phyloP scores from a whole-genome alignment of 2,329 filamentous ascomycete species.

The Sphaerulina vaccinii region DNA sequence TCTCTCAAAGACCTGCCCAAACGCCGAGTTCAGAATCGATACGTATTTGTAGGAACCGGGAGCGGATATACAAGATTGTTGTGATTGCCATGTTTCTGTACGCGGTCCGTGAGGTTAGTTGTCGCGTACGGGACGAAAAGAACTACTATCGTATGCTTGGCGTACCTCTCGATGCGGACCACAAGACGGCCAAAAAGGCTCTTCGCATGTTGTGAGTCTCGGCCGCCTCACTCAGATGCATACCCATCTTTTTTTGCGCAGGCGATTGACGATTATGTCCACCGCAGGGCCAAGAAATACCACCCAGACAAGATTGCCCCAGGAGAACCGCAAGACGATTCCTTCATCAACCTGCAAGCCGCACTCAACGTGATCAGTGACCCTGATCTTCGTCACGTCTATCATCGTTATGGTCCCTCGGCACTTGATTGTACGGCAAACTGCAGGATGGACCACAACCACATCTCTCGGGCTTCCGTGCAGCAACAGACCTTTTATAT shows the following conservation, averaged over 20 bases:
- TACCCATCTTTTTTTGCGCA: not conserved
- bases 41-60: not conserved
- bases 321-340: not conserved
- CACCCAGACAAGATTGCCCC: not conserved
- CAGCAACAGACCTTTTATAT: not conserved
- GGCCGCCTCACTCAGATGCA: not conserved
- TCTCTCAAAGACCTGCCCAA: not conserved
- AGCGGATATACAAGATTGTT: not conserved
- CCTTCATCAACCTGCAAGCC: not conserved
- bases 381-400: not conserved
- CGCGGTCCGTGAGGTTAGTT: not conserved
- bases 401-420: not conserved
- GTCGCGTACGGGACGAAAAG: not conserved
- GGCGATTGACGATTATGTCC: not conserved
- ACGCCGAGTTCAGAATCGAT: not conserved
- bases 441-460: not conserved
- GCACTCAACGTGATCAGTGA: not conserved
- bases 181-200: not conserved
- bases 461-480: not conserved
- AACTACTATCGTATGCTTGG: constrained; percentile 1
- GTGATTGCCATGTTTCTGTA: not conserved
- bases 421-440: not conserved
- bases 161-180: not conserved
- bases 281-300: not conserved
- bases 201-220: not conserved